Base-by-base conservation (phyloP, 108 stramenopile genomes). In the Craspedostauros australis region DNA sequence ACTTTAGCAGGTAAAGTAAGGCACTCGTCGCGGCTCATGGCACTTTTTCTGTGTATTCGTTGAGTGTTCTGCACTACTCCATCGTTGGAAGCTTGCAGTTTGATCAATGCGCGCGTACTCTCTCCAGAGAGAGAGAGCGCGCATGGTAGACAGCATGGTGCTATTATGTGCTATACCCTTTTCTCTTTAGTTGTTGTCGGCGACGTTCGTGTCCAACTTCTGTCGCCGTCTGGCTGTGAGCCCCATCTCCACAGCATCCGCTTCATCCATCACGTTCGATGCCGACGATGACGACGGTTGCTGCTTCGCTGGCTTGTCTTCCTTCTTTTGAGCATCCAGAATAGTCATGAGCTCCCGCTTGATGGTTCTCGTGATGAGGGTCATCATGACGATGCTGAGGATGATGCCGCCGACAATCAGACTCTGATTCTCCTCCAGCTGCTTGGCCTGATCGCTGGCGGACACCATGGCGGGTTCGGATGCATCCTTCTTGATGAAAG, bases 271-370 rank as follows among this genome's bases (percentile, higher is more conserved):
- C 0, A 26, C 39, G 23, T 39, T 39, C 5, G 39, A 22, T n/a
- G 25, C 53, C 7, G 28, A 5, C 20, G 28, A 15, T 19, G 51
- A 23, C 24, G 34, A 29, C 20, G 49, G 36, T 22, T 68, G 48
- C 1, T 45, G 56, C 0, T 46, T 51, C 2, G 63, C 76, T 39
- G 53, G 62, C 49, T 86, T 82, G n/a, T 82, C 73, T 36, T 77
- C 66, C 55, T 80, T 75, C 70, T 87, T 81, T 43, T 75, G 55
- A n/a, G n/a, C n/a, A 9, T 81, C 81, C 56, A 87, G 62, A 34
- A 86, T 82, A 73, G 73, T 81, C 55, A 76, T 68, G n/a, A 91
- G 50, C 63, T 91, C 84, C 38, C 78, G 79, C 43, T 67, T 64
- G 26, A 91, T 81, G 54, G 76, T 63, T 14, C 66, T 61, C 1